A percentile compares a stretch with the other conserved stretches of the same genome.
phyloP scores from a whole-genome alignment of 352 stramenopile species.

The Pythium rhizo-oryzae region DNA sequence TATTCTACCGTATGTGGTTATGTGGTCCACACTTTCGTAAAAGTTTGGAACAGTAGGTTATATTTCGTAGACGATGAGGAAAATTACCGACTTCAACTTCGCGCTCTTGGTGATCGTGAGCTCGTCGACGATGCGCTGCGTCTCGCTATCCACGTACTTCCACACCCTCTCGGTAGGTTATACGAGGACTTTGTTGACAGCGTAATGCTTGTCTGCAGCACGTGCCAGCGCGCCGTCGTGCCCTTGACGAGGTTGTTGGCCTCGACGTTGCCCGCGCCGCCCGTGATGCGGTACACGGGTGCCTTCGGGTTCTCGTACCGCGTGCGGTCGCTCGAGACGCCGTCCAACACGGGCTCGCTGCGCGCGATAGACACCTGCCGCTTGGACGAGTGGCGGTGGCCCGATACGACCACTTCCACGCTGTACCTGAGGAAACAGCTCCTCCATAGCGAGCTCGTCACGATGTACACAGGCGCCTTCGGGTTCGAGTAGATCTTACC shows the following conservation, averaged over 20 bases:
- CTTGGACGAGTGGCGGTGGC: conserved; percentile 88
- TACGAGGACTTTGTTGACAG: conserved; percentile 37
- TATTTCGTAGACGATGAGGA: background rate
- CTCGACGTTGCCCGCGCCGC: conserved; percentile 62
- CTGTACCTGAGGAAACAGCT: conserved; percentile 85
- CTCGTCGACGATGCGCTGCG: conserved; percentile 28
- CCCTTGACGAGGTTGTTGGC: conserved; percentile 41
- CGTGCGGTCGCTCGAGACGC: conserved; percentile 50
- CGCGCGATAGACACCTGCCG: conserved; percentile 60
- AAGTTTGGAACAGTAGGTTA: too few relatives aligned
- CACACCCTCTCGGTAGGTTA: conserved; percentile 22
- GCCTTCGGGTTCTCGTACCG: conserved; percentile 61
- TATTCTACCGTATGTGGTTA: too few relatives aligned
- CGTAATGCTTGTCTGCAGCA: conserved; percentile 34
- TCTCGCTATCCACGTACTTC: conserved; percentile 28
- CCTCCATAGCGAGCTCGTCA: conserved; percentile 72
- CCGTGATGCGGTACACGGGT: conserved; percentile 70
- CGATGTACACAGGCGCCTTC: conserved; percentile 66
- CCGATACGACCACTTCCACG: conserved; percentile 86
- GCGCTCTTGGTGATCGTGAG: conserved; percentile 18
- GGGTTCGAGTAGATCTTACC: conserved; percentile 59
- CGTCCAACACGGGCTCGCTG: conserved; percentile 39
- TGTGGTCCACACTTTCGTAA: too few relatives aligned
- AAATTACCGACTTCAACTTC: too few relatives aligned
- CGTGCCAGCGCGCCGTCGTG: conserved; percentile 13